Evolutionary conservation across 192 early-diverging fungal genomes (phyloP).

Genomic region (Backusella mclennaniae): DNA sequence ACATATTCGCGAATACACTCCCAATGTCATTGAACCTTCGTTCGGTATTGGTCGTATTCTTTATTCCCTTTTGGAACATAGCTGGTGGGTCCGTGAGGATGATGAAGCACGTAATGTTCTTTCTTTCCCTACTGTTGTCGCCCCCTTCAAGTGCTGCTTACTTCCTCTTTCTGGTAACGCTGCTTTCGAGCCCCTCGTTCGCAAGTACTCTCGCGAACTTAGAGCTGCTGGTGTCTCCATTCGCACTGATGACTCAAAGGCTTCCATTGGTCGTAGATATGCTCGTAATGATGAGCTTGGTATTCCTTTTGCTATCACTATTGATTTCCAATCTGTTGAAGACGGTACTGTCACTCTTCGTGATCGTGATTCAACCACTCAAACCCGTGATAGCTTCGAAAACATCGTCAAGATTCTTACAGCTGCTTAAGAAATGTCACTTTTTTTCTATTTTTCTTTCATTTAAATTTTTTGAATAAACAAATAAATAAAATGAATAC

Average conservation of each 20-base stretch:
- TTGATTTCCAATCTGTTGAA: slow-evolving; percentile 97
- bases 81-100: slow-evolving; percentile 84
- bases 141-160: slow-evolving; percentile 93
- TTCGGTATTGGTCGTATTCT: slow-evolving; percentile 99
- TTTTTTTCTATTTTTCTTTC: neutral
- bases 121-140: slow-evolving; percentile 87
- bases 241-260: slow-evolving; percentile 85
- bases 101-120: slow-evolving; percentile 90
- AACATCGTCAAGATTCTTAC: slow-evolving; percentile 68
- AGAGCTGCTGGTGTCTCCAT: slow-evolving; percentile 76
- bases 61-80: slow-evolving; percentile 95
- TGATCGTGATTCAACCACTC: slow-evolving; percentile 94
- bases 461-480: slow-evolving; percentile 3
- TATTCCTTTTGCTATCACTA: slow-evolving; percentile 95
- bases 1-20: slow-evolving; percentile 86
- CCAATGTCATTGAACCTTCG: slow-evolving; percentile 99
- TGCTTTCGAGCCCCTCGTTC: slow-evolving; percentile 72
- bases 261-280: slow-evolving; percentile 93
- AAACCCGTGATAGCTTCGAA: slow-evolving; percentile 81
- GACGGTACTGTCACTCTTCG: slow-evolving; percentile 94
- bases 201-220: slow-evolving; percentile 63
- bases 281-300: slow-evolving; percentile 98
- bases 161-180: slow-evolving; percentile 82
- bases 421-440: slow-evolving; percentile 4
- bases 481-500: slow-evolving; percentile 9